Evolutionary conservation across 805 yeast genomes (phyloP).

Genomic region (Yarrowia alimentaria): DNA sequence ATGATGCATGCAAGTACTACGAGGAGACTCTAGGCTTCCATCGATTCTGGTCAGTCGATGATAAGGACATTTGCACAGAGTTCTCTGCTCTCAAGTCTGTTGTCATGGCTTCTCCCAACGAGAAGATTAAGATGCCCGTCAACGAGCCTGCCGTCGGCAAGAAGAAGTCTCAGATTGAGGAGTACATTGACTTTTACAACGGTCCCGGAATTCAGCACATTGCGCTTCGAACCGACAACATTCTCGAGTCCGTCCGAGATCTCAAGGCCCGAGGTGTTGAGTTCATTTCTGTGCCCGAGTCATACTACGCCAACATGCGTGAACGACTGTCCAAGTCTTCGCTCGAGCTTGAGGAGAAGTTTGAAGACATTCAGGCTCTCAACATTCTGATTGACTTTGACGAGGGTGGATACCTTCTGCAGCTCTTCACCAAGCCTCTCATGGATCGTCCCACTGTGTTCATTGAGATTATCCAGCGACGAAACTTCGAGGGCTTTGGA

Average conservation of each 20-base stretch:
- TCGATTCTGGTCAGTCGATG: slow-evolving; percentile 83
- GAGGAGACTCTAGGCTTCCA: slow-evolving; percentile 67
- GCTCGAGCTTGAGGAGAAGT: slow-evolving; percentile 51
- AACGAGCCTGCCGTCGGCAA: slow-evolving; percentile 77
- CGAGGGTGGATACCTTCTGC: slow-evolving; percentile 71
- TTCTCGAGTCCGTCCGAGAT: slow-evolving; percentile 53
- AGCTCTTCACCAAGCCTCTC: slow-evolving; percentile 73
- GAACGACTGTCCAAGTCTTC: slow-evolving; percentile 47
- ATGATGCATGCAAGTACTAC: slow-evolving; percentile 56
- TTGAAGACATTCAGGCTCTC: slow-evolving; percentile 49
- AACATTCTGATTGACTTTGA: slow-evolving; percentile 72
- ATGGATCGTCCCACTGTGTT: slow-evolving; percentile 79
- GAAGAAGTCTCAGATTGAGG: slow-evolving; percentile 75
- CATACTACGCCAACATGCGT: slow-evolving; percentile 56
- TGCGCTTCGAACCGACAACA: slow-evolving; percentile 65
- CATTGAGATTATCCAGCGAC: slow-evolving; percentile 76
- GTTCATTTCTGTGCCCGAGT: slow-evolving; percentile 59
- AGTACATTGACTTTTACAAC: slow-evolving; percentile 66
- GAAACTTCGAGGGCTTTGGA: slow-evolving; percentile 81
- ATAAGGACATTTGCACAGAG: slow-evolving; percentile 66
- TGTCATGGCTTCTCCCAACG: slow-evolving; percentile 71
- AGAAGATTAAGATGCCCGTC: slow-evolving; percentile 71
- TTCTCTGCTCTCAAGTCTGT: slow-evolving; percentile 67
- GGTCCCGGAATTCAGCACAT: slow-evolving; percentile 88
- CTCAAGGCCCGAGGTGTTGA: slow-evolving; percentile 64